Evolutionary conservation across 805 yeast species (phyloP).

Genomic region (Diddensiella transvaalensis): DNA sequence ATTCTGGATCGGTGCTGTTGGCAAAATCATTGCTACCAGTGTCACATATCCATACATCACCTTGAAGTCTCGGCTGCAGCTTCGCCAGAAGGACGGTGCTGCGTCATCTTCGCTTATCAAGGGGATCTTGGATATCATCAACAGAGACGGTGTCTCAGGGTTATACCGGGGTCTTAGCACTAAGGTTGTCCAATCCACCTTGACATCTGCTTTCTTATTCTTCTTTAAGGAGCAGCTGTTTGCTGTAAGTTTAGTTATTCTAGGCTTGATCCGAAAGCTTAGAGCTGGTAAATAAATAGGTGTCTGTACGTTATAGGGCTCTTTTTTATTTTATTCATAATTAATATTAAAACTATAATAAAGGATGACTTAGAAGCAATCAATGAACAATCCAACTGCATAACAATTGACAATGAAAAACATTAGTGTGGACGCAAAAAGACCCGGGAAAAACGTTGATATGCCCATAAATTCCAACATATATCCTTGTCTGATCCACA

Average conservation of each 20-base stretch:
- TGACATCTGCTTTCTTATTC: conserved; percentile 86
- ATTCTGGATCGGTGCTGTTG: conserved; percentile 81
- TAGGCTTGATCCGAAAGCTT: conserved; percentile 40
- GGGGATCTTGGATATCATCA: conserved; percentile 52
- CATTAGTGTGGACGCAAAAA: conserved; percentile 50
- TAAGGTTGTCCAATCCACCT: conserved; percentile 76
- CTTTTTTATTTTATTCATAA: background rate
- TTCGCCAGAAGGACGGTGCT: conserved; percentile 42
- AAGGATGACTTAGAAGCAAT: conserved; percentile 32
- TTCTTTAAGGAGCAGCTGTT: conserved; percentile 86
- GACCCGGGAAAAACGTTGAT: conserved; percentile 56
- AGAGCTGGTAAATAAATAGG: conserved; percentile 11
- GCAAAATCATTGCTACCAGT: conserved; percentile 84
- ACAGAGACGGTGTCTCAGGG: conserved; percentile 69
- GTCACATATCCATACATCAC: conserved; percentile 89
- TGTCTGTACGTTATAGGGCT: background rate
- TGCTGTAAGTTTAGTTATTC: conserved; percentile 50
- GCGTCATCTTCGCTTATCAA: conserved; percentile 26
- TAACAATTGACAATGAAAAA: conserved; percentile 64
- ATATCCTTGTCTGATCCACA: conserved; percentile 79
- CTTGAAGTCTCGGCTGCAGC: conserved; percentile 82
- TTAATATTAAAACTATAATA: background rate
- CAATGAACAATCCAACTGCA: conserved; percentile 55
- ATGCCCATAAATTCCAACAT: conserved; percentile 74
- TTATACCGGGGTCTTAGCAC: conserved; percentile 79